Base-by-base conservation (phyloP, 306 rosid species). In the Vigna trinervia region DNA sequence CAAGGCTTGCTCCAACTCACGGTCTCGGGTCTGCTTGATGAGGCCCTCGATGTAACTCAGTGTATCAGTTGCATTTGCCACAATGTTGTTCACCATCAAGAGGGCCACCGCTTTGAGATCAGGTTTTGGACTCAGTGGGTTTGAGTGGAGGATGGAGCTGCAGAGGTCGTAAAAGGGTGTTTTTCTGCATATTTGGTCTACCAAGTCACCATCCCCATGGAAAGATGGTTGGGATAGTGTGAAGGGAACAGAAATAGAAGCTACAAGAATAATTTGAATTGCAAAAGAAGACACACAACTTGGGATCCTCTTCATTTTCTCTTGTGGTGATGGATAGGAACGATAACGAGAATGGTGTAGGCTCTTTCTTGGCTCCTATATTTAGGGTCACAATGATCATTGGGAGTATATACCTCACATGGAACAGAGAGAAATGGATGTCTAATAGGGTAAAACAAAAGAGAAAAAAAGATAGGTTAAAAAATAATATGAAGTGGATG, bases 141-240 rank as follows among this genome's bases (percentile, higher is more conserved):
- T 80, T 38, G 88, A 71, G 22, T 74, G 77, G 3, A 87, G 85
- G 59, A 74, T 79, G 2, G 85, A 26, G 58, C 34, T 77, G 71
- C 93, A 89, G 0, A 87, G 79, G 4, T 89, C 85, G 53, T 46
- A 83, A 56, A 85, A 74, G 5, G 93, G 88, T 75, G 93, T 89
- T 39, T 69, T 57, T 65, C 61, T 68, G 85, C 93, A 85, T 65
- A 83, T 81, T 61, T 81, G 64, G 11, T 80, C 83, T 20, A 78
- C 26, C 14, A 69, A n/a, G 28, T 77, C 78, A 0, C 12, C 66
- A 47, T 30, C 46, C 5, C 6, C 70, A 59, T 47, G 26, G 20
- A 69, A 39, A 30, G 73, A 73, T 46, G 84, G 69, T 39, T 80
- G 83, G 69, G 80, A 38, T 1, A 6, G 14, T 22, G 84, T 53